Base-by-base conservation (phyloP, 1,284 basidiomycete species). In the Cutaneotrichosporon cyanovorans region DNA sequence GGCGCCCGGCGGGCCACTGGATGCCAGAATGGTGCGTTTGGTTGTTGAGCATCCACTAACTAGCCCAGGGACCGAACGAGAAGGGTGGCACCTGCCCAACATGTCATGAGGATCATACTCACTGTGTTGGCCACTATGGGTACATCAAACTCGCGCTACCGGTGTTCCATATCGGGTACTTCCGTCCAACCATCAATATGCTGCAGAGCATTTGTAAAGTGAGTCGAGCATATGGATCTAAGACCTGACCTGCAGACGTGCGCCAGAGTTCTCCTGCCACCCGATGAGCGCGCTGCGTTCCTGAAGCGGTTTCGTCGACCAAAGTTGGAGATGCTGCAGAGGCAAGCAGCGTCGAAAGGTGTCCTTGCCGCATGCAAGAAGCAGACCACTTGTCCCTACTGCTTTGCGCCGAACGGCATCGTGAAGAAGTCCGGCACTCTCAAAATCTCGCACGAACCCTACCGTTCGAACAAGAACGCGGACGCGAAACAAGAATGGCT, bases 401-500 rank as follows among this genome's bases (percentile, higher is more conserved):
- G 95, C 66, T 81, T 86, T 32, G 80, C 88, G 4, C 87, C 85
- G 8, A 99, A 99, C 65, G 95, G 95, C 28, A 82, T 87, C 0
- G 92, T 99, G 50, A 99, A 98, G 74, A 98, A 98, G 74, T 87
- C 82, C 1, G 92, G 91, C 4, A 82, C 89, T 5, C 69, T 99
- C 60, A 93, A 91, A 70, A 97, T 99, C 60, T 87, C 93, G 37
- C 95, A 98, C 66, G 95, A 98, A 74, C 95, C 95, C 69, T 99
- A 89, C 68, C 79, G 93, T 34, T 88, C 90, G 5, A 92, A 93
- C 73, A 97, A 96, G 75, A 87, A 87, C 5, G 84, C 83, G 2
- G 85, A 85, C 33, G 87, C 92, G 69, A 82, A 89, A 75, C 84
- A 87, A 61, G 82, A 80, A 58, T 98, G 87, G 81, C 85, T 88